Evolutionary conservation across 257 asterid species (phyloP), one percentile per base, ranked within the genome.

Genomic region (Plantago ovata): DNA sequence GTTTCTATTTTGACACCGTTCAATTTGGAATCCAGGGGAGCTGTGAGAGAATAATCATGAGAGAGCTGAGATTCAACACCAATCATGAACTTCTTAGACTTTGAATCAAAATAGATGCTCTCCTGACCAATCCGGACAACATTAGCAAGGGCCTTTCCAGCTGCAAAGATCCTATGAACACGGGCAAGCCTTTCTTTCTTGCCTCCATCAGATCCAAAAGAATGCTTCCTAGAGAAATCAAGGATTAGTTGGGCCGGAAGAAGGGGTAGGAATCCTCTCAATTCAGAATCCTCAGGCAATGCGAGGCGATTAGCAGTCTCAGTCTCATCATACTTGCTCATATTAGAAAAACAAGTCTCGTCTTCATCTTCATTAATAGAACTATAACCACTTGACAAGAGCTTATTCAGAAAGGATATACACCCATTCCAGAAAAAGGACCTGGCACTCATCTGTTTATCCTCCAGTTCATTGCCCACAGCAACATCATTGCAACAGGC

Each of bases 231-330:
- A 23, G 98, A 88, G 62, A 92, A 92, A 66, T 88, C 97, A 60
- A 92, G 91, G 61, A 88, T 85, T 55, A 77, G 75, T 40, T 88
- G 98, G 2, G 95, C 94, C 62, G 95, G 96, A 56, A 81, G 64
- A 68, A 92, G 84, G 56, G 98, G 98, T 56, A 82, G 61, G 64
- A 84, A 92, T 56, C 98, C 98, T 75, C 97, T 80, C 73, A 92
- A 67, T 61, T 92, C 98, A 47, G 84, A 79, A 72, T 92, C 98
- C 78, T 92, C 98, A 13, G 92, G 68, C 58, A 92, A 78, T n/a
- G 97, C 96, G 57, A 82, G 84, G 46, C 94, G 79, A 61, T 88
- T 85, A 23, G 69, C 86, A n/a, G 83, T 88, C 70, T 84, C 98
- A 47, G 77, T 74, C 65, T 86, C 95, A 51, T 82, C 95, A 74